Conservation (phyloP, 1,284 basidiomycete species). For the Ganoderma lucidum region DNA sequence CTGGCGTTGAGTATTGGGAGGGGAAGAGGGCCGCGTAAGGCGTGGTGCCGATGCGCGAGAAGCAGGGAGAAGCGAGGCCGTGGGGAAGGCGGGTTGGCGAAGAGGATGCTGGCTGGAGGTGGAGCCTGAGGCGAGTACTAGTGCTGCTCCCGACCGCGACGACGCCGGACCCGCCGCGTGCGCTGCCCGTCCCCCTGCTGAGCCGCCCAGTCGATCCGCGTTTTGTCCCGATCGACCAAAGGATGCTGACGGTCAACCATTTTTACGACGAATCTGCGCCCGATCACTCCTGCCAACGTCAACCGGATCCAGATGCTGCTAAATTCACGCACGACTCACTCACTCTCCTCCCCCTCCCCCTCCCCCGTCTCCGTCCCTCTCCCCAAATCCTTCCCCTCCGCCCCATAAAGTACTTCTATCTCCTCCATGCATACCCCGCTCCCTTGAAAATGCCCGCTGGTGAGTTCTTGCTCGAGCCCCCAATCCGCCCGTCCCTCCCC, state of each 20-base stretch:
- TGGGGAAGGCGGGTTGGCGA: constrained; percentile 19
- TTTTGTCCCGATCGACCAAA: constrained; percentile 15
- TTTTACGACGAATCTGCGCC: constrained; percentile 28
- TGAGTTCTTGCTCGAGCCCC: constrained; percentile 25
- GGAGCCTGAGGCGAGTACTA: too few species aligned
- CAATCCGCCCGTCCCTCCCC: not conserved
- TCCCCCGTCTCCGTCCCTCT: constrained; percentile 13
- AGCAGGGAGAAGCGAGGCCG: constrained; percentile 30
- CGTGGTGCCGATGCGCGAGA: constrained; percentile 22
- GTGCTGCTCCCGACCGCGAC: constrained; percentile 17
- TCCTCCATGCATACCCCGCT: constrained; percentile 24
- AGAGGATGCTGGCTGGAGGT: constrained; percentile 3
- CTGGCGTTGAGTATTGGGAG: constrained; percentile 16
- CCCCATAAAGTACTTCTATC: constrained; percentile 24
- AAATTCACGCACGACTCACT: constrained; percentile 32
- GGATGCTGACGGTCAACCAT: constrained; percentile 24
- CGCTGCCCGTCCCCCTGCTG: not conserved
- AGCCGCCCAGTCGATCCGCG: constrained; percentile 4
- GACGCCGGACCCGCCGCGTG: not conserved
- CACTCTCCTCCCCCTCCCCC: constrained; percentile 17
- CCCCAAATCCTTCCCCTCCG: constrained; percentile 1
- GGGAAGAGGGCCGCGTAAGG: constrained; percentile 12
- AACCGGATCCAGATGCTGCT: constrained; percentile 32
- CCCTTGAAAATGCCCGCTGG: constrained; percentile 26
- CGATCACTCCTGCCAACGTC: constrained; percentile 33